These are phyloP conservation scores for Glomus cerebriforme DNA, from an alignment of 192 early-diverging fungal species.

Conservation along the genomic window DNA sequence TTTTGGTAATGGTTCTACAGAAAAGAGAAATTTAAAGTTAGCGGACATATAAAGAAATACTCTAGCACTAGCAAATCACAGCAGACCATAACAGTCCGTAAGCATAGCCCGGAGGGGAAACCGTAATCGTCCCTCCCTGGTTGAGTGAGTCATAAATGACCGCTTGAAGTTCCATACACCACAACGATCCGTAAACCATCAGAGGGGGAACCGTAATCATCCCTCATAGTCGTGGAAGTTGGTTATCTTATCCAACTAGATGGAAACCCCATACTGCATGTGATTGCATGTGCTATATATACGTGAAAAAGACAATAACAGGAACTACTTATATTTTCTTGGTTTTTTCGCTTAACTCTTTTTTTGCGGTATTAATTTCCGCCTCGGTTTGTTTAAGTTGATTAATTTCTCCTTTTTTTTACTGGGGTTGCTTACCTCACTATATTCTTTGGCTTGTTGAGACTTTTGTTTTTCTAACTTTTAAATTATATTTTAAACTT, in stretches of 20 bases:
- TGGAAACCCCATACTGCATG: conserved; percentile 11
- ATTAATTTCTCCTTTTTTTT: too few species aligned
- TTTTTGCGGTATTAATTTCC: too few species aligned
- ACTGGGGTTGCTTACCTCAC: too few species aligned
- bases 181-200: conserved; percentile 19
- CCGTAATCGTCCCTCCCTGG: too few species aligned
- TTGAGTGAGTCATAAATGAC: neutral
- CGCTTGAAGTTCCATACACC: conserved; percentile 14
- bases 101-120: conserved; percentile 9
- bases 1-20: neutral
- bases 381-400: too few species aligned
- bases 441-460: too few species aligned
- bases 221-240: conserved; percentile 12
- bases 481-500: too few species aligned
- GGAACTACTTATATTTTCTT: too few species aligned
- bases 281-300: conserved; percentile 12
- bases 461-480: too few species aligned
- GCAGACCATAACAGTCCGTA: conserved; percentile 12
- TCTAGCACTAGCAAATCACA: conserved; percentile 2
- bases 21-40: neutral
- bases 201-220: conserved; percentile 3
- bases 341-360: too few species aligned
- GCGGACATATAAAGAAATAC: neutral
- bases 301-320: too few species aligned
- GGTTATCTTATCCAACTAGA: conserved; percentile 17